These are phyloP conservation scores for Daldinia sp. DNA, from an alignment of 2,329 filamentous ascomycete genomes.

Conservation along the genomic window DNA sequence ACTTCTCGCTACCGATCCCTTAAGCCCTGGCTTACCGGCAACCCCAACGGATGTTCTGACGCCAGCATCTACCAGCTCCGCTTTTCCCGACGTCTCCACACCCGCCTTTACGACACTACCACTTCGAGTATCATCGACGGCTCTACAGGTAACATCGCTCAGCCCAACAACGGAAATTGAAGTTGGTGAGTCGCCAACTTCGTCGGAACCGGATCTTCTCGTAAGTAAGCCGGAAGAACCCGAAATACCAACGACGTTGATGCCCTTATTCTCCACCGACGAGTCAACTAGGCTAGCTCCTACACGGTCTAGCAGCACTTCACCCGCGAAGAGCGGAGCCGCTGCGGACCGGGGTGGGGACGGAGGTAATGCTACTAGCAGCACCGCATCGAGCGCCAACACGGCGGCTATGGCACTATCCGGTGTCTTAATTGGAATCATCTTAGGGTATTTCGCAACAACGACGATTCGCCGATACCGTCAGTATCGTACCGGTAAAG, in stretches of 20 bases:
- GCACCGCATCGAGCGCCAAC: constrained; percentile 24
- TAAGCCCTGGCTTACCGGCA: not conserved
- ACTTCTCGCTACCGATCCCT: constrained; percentile 49
- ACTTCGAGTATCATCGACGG: not conserved
- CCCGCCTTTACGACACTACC: not conserved
- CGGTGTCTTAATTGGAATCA: constrained; percentile 37
- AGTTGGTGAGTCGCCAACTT: too few relatives aligned
- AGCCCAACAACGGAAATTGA: not conserved
- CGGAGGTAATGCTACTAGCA: not conserved
- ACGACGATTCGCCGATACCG: constrained; percentile 34
- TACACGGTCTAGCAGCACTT: not conserved
- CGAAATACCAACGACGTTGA: not conserved
- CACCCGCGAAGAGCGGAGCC: not conserved
- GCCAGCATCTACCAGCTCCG: not conserved
- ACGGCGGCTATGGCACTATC: constrained; percentile 38
- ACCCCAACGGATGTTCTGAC: not conserved
- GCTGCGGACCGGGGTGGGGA: not conserved
- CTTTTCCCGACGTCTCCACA: not conserved
- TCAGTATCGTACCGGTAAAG: constrained; percentile 31
- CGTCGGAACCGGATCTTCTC: not conserved
- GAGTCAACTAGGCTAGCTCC: not conserved
- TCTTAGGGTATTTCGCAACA: constrained; percentile 26
- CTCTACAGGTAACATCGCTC: not conserved
- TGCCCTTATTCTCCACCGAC: not conserved
- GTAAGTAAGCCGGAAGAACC: not conserved